A percentile compares a stretch with the other conserved stretches of the same genome.
Evolutionary conservation across 2,329 filamentous ascomycete species (phyloP).

Genomic region (Penicillium sp.): DNA sequence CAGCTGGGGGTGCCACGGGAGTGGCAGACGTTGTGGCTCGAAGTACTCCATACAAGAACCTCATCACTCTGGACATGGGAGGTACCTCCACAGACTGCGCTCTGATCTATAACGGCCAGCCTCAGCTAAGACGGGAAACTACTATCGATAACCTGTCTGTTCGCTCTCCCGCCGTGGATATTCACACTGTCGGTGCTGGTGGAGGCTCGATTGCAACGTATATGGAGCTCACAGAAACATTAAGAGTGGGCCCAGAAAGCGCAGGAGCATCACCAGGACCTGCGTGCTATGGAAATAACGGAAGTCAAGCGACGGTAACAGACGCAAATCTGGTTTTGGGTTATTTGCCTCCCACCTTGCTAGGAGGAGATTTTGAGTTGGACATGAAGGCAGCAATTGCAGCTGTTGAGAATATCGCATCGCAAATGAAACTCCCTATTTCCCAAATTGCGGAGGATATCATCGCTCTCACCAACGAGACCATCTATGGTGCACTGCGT

Average conservation of each 20-base stretch:
- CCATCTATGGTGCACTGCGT: constrained; percentile 55
- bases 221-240: constrained; percentile 50
- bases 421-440: constrained; percentile 49
- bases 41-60: constrained; percentile 51
- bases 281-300: constrained; percentile 54
- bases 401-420: constrained; percentile 48
- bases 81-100: constrained; percentile 54
- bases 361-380: constrained; percentile 51
- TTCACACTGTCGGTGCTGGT: constrained; percentile 53
- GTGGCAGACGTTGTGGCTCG: constrained; percentile 51
- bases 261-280: constrained; percentile 53
- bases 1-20: constrained; percentile 54
- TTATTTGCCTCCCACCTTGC: constrained; percentile 50
- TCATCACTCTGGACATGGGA: constrained; percentile 56
- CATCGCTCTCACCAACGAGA: constrained; percentile 54
- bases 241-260: constrained; percentile 56
- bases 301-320: constrained; percentile 50
- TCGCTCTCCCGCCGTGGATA: constrained; percentile 51
- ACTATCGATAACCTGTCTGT: constrained; percentile 49
- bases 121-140: constrained; percentile 50
- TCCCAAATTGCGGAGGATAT: constrained; percentile 52
- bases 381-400: constrained; percentile 46
- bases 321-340: constrained; percentile 54
- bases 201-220: constrained; percentile 54
- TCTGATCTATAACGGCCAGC: constrained; percentile 47